Evolutionary conservation across 495 filamentous ascomycete genomes (phyloP), one percentile per base, ranked within the genome.

Genomic region (Podospora didyma): DNA sequence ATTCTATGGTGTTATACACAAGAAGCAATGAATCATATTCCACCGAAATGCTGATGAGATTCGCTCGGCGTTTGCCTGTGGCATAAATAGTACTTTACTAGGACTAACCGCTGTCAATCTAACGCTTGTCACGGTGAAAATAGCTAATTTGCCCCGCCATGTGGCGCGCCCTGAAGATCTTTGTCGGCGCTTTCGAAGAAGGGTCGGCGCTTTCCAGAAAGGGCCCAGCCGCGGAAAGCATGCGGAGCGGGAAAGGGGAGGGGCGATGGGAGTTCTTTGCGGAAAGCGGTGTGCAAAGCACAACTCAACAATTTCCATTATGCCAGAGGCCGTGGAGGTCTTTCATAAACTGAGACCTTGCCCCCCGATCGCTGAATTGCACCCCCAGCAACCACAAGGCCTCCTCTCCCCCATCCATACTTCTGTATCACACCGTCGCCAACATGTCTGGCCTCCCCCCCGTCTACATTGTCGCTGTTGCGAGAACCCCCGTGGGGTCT

Each of bases 381-480:
- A n/a, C 22, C 12, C 20, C 10, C 20, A 9, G 22, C 12, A 26
- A 26, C 45, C 19, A 22, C 22, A 26, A 14, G 10, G 7, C 21
- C 22, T 47, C 20, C 17, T 21, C 20, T 22, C 20, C 22, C 17
- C 12, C 39, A 10, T 17, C n/a, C 12, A 17, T 16, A 5, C n/a
- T 42, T 14, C 39, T 4, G 12, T 42, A 2, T 16, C 39, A 42
- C 39, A 42, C 39, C 39, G 39, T 37, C 49, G 31, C 51, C 58
- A 67, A 66, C 10, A 69, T 69, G 66, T 47, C 67, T 42, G 55
- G 59, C 41, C 81, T 89, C 59, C 86, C 90, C 61, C 79, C 90
- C 23, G 94, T 98, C 51, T 98, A 97, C 76, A 97, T 98, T 71
- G 91, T 97, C 62, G 92, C 93, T 45, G 85, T 86, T 60, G 88